Conservation (phyloP, 495 filamentous ascomycete genomes). For the Podospora bellae-mahoneyi region DNA sequence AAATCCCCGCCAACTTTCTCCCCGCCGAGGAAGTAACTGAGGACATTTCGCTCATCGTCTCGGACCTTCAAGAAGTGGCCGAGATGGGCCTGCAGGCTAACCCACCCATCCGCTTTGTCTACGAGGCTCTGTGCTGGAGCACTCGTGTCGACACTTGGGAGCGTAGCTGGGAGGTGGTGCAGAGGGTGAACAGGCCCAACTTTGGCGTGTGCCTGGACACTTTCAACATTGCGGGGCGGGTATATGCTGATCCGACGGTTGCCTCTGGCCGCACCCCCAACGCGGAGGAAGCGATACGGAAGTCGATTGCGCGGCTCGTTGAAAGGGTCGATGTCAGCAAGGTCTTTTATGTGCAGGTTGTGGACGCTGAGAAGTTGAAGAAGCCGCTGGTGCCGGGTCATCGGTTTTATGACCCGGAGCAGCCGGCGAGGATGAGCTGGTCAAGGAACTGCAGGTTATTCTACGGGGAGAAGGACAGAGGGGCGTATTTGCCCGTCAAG, state of each 20-base stretch:
- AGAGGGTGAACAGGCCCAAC: conserved; percentile 62
- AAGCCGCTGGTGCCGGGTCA: conserved; percentile 60
- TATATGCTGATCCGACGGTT: conserved; percentile 66
- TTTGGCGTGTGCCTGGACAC: conserved; percentile 79
- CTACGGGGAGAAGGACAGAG: conserved; percentile 65
- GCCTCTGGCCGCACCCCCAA: conserved; percentile 52
- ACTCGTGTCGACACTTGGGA: conserved; percentile 73
- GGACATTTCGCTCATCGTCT: conserved; percentile 56
- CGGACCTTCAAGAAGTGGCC: conserved; percentile 62
- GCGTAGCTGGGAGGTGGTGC: conserved; percentile 64
- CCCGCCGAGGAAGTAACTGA: conserved; percentile 53
- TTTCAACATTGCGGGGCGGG: conserved; percentile 72
- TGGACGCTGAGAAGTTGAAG: conserved; percentile 65
- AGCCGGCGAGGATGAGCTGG: conserved; percentile 76
- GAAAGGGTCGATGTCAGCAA: conserved; percentile 59
- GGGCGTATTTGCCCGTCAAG: conserved; percentile 69
- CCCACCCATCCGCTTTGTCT: conserved; percentile 66
- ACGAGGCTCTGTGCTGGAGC: conserved; percentile 74
- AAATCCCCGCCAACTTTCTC: conserved; percentile 71
- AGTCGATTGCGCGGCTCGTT: conserved; percentile 57
- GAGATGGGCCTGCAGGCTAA: conserved; percentile 55
- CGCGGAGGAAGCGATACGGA: conserved; percentile 55
- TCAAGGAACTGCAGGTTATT: conserved; percentile 74
- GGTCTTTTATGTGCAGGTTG: conserved; percentile 77
- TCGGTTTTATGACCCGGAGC: conserved; percentile 58